phyloP scores from a whole-genome alignment of 352 stramenopile species.

The Thalassiosira mediterranea region DNA sequence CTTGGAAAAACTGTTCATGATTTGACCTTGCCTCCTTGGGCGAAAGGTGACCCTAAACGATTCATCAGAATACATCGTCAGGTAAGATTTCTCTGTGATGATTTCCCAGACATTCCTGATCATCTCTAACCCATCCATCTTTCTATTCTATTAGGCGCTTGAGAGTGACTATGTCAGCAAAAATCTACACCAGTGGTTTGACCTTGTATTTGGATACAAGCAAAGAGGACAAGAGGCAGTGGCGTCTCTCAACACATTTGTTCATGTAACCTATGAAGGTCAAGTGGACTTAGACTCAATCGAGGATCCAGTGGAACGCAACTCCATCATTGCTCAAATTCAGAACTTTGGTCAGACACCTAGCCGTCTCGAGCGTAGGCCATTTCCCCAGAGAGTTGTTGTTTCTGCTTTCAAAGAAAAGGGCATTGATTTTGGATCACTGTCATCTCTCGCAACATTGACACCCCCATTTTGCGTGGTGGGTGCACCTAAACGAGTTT shows the following conservation, averaged over 20 bases:
- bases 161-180: slow-evolving; percentile 98
- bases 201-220: slow-evolving; percentile 99
- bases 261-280: slow-evolving; percentile 99
- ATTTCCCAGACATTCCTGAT: slow-evolving; percentile 17
- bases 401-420: slow-evolving; percentile 69
- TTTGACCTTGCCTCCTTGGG: slow-evolving; percentile 96
- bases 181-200: slow-evolving; percentile 97
- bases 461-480: slow-evolving; percentile 84
- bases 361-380: slow-evolving; percentile 75
- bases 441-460: slow-evolving; percentile 71
- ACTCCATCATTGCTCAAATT: slow-evolving; percentile 90
- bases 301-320: slow-evolving; percentile 90
- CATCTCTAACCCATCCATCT: background rate
- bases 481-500: slow-evolving; percentile 72
- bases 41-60: slow-evolving; percentile 90
- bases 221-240: slow-evolving; percentile 93
- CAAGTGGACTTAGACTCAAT: slow-evolving; percentile 96
- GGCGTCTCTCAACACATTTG: slow-evolving; percentile 96
- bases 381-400: slow-evolving; percentile 71
- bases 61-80: slow-evolving; percentile 94
- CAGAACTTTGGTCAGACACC: slow-evolving; percentile 87
- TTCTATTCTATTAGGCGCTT: slow-evolving; percentile 85
- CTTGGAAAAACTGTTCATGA: slow-evolving; percentile 88
- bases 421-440: slow-evolving; percentile 77
- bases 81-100: slow-evolving; percentile 67